Evolutionary conservation across 1,284 basidiomycete species (phyloP).

Genomic region (Paramarasmius palmivorus): DNA sequence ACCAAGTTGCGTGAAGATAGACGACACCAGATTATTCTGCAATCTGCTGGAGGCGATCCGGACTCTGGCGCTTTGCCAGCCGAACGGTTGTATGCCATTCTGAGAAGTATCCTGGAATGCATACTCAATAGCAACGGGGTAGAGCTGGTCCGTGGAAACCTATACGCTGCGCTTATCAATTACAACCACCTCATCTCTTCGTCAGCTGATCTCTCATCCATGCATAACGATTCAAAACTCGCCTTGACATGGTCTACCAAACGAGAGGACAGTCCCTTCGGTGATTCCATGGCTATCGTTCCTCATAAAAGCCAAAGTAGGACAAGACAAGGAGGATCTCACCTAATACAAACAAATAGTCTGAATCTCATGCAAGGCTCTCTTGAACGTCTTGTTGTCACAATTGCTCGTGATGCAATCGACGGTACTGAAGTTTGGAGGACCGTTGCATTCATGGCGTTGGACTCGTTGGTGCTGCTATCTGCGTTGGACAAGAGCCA

Average conservation of each 20-base stretch:
- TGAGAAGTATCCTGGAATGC: conserved; percentile 79
- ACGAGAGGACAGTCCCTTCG: conserved; percentile 37
- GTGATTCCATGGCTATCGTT: conserved; percentile 30
- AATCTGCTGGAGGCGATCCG: conserved; percentile 61
- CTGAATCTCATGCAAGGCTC: conserved; percentile 62
- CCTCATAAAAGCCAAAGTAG: conserved; percentile 25
- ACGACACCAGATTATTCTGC: conserved; percentile 63
- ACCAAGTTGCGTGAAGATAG: conserved; percentile 83
- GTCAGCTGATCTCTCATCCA: conserved; percentile 21
- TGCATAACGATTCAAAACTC: conserved; percentile 7
- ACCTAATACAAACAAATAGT: conserved; percentile 61
- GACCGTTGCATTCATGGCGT: conserved; percentile 86
- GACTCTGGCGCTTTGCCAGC: conserved; percentile 71
- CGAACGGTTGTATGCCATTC: conserved; percentile 76
- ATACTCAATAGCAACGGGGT: conserved; percentile 77
- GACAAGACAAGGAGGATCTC: conserved; percentile 24
- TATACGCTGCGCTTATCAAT: conserved; percentile 91
- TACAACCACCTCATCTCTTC: conserved; percentile 73
- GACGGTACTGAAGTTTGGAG: conserved; percentile 97
- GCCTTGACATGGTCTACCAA: conserved; percentile 25
- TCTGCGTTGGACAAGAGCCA: conserved; percentile 66
- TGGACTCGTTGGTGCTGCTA: conserved; percentile 76
- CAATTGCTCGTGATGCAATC: conserved; percentile 88
- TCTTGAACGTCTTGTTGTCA: conserved; percentile 74
- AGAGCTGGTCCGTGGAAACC: conserved; percentile 93